Base-by-base conservation (phyloP, 1,139 yeast species). In the Blastobotrys indianensis region DNA sequence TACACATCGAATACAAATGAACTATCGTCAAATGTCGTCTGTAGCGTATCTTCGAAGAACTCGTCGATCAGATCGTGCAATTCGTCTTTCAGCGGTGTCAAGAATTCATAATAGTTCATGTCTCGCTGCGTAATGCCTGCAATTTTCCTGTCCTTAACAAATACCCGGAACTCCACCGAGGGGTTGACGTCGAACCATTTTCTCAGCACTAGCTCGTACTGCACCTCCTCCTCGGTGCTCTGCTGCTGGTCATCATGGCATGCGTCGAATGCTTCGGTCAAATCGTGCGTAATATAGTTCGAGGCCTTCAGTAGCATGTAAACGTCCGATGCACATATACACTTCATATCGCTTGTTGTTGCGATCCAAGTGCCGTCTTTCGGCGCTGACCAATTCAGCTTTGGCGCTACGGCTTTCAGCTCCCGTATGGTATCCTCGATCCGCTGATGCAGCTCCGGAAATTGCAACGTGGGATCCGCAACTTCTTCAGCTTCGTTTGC, bases 311-410 rank as follows among this genome's bases (percentile, higher is more conserved):
- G 65, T 12, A 92, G 66, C 46, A 92, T 64, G 54, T 88, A 90
- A 0, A 92, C 67, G 54, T 92, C 99, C 37, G 81, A 75, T 0
- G 83, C 79, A 32, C 73, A 73, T 12, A 67, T 72, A 59, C 97
- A 88, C 57, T 77, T 75, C 72, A 85, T 76, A 3, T 85, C 74
- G 56, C 85, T 84, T 32, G 85, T 82, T 1, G 94, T 76, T 59
- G 85, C 69, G 30, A 92, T 90, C 98, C 98, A 92, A 1, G 80
- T 76, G 6, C 97, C 87, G 65, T 92, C 99, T 58, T 82, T 83
- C 1, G 99, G 98, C 1, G 96, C 84, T 0, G 97, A 86, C 98
- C 98, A 92, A 68, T 92, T 92, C 54, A 92, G 70, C 60, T 92
- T 92, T 1, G 97, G 97, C 1, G 86, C 73, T 6, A 88, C 88